A percentile compares a stretch with the other conserved stretches of the same genome.
Conservation (phyloP, 2,329 filamentous ascomycete species). For the Aureobasidium zeae region DNA sequence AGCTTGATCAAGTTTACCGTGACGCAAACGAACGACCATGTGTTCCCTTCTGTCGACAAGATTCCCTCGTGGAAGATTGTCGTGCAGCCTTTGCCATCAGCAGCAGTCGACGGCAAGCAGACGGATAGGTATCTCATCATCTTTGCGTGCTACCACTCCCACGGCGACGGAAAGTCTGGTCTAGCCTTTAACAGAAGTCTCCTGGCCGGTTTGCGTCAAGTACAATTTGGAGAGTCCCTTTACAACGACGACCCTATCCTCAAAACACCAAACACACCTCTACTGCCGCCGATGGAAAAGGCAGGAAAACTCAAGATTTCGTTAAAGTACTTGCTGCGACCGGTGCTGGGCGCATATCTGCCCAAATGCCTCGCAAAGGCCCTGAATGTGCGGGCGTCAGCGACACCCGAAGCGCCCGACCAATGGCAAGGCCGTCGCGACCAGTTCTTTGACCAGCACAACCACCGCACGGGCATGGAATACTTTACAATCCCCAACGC, state of each 20-base stretch:
- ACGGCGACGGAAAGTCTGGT: constrained; percentile 38
- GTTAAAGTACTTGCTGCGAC: constrained; percentile 36
- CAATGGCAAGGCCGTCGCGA: constrained; percentile 31
- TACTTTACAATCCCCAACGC: constrained; percentile 27
- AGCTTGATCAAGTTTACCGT: constrained; percentile 7
- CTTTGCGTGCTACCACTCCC: constrained; percentile 37
- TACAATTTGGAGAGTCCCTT: background rate
- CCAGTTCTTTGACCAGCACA: constrained; percentile 23
- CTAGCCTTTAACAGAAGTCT: constrained; percentile 37
- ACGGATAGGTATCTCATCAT: constrained; percentile 27
- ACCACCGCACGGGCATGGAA: constrained; percentile 26
- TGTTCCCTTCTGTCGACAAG: constrained; percentile 20
- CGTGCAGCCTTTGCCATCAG: constrained; percentile 29
- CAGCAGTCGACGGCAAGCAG: background rate
- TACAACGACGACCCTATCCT: constrained; percentile 15
- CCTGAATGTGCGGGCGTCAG: constrained; percentile 28
- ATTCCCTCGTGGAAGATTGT: constrained; percentile 39
- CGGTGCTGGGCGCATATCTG: constrained; percentile 32
- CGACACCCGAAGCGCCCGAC: constrained; percentile 22
- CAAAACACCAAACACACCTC: constrained; percentile 16
- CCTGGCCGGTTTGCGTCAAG: constrained; percentile 23
- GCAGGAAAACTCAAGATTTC: constrained; percentile 34
- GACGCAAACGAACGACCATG: background rate
- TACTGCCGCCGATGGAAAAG: constrained; percentile 34
- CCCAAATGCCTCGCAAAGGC: constrained; percentile 28